These are phyloP conservation scores for Penicillium tannophilum DNA, from an alignment of 495 filamentous ascomycete genomes.

Conservation along the genomic window DNA sequence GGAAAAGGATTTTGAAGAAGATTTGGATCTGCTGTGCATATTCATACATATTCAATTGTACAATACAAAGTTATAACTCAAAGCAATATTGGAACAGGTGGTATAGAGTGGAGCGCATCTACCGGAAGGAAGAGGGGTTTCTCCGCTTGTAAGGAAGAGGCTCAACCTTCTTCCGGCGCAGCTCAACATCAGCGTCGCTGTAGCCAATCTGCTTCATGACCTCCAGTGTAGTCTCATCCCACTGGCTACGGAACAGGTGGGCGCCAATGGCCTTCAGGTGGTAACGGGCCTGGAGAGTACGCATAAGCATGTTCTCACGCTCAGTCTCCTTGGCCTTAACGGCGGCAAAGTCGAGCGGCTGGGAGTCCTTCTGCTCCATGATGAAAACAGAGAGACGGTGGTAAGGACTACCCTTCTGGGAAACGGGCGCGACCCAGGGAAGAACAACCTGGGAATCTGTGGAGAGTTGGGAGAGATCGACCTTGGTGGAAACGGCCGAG, in stretches of 20 bases:
- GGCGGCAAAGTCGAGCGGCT: slow-evolving; percentile 59
- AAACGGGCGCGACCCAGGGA: slow-evolving; percentile 81
- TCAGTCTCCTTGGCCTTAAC: slow-evolving; percentile 54
- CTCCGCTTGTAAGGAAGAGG: slow-evolving; percentile 57
- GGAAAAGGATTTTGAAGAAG: slow-evolving; percentile 7
- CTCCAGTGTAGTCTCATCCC: slow-evolving; percentile 81
- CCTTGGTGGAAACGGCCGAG: slow-evolving; percentile 53
- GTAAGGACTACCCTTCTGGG: slow-evolving; percentile 88
- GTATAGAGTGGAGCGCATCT: slow-evolving; percentile 20
- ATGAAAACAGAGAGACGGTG: slow-evolving; percentile 85
- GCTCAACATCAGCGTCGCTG: slow-evolving; percentile 77
- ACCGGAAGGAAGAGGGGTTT: slow-evolving; percentile 50
- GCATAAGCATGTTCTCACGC: slow-evolving; percentile 70
- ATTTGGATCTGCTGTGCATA: slow-evolving; percentile 40
- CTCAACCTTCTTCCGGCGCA: slow-evolving; percentile 71
- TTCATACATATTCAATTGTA: slow-evolving; percentile 53
- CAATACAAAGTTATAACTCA: slow-evolving; percentile 43
- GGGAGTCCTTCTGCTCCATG: slow-evolving; percentile 70
- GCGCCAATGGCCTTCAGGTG: slow-evolving; percentile 74
- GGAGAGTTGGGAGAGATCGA: slow-evolving; percentile 54
- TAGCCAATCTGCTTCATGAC: slow-evolving; percentile 83
- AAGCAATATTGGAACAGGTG: slow-evolving; percentile 24
- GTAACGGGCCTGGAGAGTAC: slow-evolving; percentile 69
- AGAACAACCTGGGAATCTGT: slow-evolving; percentile 65
- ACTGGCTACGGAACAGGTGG: slow-evolving; percentile 81